phyloP scores from a whole-genome alignment of 495 filamentous ascomycete genomes.

The Neurospora tetrasperma region DNA sequence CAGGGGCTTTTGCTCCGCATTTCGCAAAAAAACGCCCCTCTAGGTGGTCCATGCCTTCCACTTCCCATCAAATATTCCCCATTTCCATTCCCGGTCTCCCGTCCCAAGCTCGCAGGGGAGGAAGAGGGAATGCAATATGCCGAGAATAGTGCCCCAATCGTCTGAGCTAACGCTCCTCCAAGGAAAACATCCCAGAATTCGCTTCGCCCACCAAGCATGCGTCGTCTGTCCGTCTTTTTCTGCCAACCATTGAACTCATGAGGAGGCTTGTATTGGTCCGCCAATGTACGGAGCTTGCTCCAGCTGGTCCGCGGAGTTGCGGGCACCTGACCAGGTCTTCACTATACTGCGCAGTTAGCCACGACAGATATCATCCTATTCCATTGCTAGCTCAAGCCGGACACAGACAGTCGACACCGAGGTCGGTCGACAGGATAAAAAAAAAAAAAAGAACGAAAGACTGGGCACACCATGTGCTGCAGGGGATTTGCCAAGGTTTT shows the following conservation, averaged over 20 bases:
- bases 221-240: not conserved
- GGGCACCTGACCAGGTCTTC: not conserved
- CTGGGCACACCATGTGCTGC: not conserved
- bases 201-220: not conserved
- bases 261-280: not conserved
- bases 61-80: not conserved
- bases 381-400: not conserved
- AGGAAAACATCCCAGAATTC: not conserved
- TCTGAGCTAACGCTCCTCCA: not conserved
- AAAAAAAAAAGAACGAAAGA: not conserved
- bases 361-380: not conserved
- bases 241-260: not conserved
- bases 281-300: not conserved
- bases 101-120: not conserved
- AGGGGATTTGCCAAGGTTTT: not conserved
- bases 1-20: constrained; percentile 11
- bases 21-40: not conserved
- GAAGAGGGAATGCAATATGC: not conserved
- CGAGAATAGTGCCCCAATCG: not conserved
- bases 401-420: not conserved
- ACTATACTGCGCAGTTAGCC: not conserved
- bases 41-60: not conserved
- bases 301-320: not conserved
- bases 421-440: not conserved
- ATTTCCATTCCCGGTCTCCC: not conserved